Conservation (phyloP, 2,329 filamentous ascomycete genomes). For the Fusarium siculi region DNA sequence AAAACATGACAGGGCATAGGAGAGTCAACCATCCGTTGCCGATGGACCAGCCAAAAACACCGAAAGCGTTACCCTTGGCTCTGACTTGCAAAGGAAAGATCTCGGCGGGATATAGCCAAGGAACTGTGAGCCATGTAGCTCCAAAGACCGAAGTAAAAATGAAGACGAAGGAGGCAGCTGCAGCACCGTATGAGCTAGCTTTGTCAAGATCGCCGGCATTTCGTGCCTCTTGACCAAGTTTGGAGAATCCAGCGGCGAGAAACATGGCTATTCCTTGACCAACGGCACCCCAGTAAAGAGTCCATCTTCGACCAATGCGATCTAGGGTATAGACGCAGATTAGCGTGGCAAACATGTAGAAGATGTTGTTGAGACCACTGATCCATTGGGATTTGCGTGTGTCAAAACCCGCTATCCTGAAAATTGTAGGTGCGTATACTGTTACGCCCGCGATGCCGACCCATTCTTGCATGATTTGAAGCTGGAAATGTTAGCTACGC, state of each 20-base stretch:
- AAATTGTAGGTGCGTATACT: slow-evolving; percentile 68
- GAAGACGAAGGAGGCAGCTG: slow-evolving; percentile 77
- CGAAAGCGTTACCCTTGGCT: slow-evolving; percentile 80
- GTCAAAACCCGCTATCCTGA: slow-evolving; percentile 73
- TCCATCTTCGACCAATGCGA: slow-evolving; percentile 74
- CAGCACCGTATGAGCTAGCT: slow-evolving; percentile 66
- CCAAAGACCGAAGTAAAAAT: slow-evolving; percentile 57
- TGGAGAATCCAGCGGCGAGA: slow-evolving; percentile 62
- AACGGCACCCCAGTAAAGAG: slow-evolving; percentile 73
- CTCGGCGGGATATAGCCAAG: slow-evolving; percentile 75
- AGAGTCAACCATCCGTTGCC: slow-evolving; percentile 73
- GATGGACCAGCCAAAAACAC: slow-evolving; percentile 80
- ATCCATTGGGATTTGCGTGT: slow-evolving; percentile 72
- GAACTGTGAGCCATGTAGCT: slow-evolving; percentile 62
- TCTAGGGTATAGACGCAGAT: slow-evolving; percentile 78
- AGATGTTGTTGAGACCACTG: slow-evolving; percentile 63
- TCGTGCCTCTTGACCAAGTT: slow-evolving; percentile 64
- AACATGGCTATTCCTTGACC: slow-evolving; percentile 76
- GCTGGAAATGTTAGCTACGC: neutral
- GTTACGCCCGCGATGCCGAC: slow-evolving; percentile 73
- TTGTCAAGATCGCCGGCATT: slow-evolving; percentile 55
- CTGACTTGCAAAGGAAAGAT: slow-evolving; percentile 78
- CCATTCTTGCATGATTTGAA: slow-evolving; percentile 38
- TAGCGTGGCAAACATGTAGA: slow-evolving; percentile 71
- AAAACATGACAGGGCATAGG: slow-evolving; percentile 58